Evolutionary conservation across 169 alveolate species (phyloP), one percentile per base, ranked within the genome.

Genomic region (Eimeria falciformis): DNA sequence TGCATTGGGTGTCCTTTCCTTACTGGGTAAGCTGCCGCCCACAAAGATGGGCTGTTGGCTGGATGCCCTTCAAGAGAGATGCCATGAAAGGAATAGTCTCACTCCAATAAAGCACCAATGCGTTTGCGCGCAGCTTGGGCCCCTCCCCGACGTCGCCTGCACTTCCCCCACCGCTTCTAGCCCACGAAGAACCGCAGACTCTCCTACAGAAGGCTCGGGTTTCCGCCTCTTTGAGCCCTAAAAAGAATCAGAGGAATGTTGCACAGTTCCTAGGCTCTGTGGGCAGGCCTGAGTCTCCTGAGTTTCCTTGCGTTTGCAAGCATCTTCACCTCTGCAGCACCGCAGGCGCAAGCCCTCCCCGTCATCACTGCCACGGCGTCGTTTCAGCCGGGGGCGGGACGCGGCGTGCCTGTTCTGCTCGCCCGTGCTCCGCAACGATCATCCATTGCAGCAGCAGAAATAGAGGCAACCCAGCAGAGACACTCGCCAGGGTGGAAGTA

Each of bases 331-430:
- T 33, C 40, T 68, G 37, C 33, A 78, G 55, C 33, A 17, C 33
- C 21, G 87, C 87, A 14, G 5, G 17, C 27, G 47, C 47, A 40
- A 78, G 21, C 87, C 65, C 29, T 3, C 37, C 87, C 18, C 2
- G 50, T 68, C 53, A 47, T 68, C 53, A 47, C 25, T 68, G 71
- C 7, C 56, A 21, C n/a, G 77, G 90, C 27, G 90, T 33, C 53
- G 62, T 56, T 3, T 81, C 90, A 2, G 90, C 90, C 21, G 90
- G 90, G 27, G 47, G 33, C 37, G 90, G 62, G 18, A 33, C 90
- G 21, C 53, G 58, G 77, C 77, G 78, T 56, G 78, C 55, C 58
- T 81, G 90, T 29, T 29, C 90, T 0, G 75, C 56, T 81, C 53
- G 90, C 40, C 90, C 65, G 65, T 29, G 14, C 90, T 81, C 40